Conservation (phyloP, 768 basidiomycete genomes). For the Rhizopogon salebrosus region DNA sequence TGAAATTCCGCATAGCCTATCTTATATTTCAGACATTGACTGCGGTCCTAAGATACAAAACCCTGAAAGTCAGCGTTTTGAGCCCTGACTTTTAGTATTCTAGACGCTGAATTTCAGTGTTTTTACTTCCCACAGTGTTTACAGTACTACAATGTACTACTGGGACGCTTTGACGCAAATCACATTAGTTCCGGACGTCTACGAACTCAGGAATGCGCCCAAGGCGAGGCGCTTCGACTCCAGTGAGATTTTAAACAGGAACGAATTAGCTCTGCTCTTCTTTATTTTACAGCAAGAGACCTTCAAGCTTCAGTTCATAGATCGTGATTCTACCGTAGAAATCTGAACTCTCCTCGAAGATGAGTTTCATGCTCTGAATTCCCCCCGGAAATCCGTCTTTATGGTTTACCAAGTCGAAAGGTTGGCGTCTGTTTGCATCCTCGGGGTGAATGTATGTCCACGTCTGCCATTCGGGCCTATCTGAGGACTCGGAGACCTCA, state of each 20-base stretch:
- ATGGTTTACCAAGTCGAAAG: constrained; percentile 45
- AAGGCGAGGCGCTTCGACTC: background rate
- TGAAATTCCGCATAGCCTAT: background rate
- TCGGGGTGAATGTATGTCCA: constrained; percentile 65
- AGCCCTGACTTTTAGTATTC: background rate
- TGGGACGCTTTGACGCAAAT: no score
- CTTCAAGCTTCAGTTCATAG: constrained; percentile 51
- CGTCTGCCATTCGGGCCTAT: constrained; percentile 41
- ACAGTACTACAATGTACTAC: no score
- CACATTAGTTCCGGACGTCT: no score
- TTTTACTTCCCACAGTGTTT: no score
- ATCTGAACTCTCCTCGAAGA: constrained; percentile 80
- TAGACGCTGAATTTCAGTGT: background rate
- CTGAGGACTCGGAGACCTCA: constrained; percentile 28
- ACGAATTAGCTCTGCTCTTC: background rate
- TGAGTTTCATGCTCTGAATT: constrained; percentile 49
- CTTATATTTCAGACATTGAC: background rate
- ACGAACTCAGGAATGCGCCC: background rate
- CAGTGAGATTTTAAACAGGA: background rate
- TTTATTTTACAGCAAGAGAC: constrained; percentile 4
- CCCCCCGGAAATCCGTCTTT: constrained; percentile 10
- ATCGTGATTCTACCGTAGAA: constrained; percentile 79
- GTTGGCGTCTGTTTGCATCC: constrained; percentile 71
- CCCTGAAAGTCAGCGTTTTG: background rate
- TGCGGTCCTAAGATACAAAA: background rate